Percentiles rank a stretch among this genome's conserved stretches.
Evolutionary conservation across 805 yeast species (phyloP).

Genomic region (Candida corydali): DNA sequence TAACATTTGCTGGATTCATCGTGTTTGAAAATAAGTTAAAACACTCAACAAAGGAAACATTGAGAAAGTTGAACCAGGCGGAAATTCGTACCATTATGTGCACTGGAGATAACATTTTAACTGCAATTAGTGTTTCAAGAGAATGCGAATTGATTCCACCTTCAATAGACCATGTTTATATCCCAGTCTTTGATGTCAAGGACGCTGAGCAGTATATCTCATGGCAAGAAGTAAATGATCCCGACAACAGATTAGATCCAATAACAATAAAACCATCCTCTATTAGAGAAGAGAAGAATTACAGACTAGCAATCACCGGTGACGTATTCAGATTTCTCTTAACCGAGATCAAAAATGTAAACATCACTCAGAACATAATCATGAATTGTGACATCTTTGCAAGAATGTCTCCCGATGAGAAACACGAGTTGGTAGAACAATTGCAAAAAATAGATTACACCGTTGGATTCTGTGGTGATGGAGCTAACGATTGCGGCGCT

Average conservation of each 20-base stretch:
- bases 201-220: slow-evolving; percentile 35
- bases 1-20: slow-evolving; percentile 82
- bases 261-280: slow-evolving; percentile 51
- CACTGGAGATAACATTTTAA: slow-evolving; percentile 93
- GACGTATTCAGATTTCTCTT: slow-evolving; percentile 81
- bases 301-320: slow-evolving; percentile 84
- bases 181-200: slow-evolving; percentile 56
- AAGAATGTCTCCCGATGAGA: slow-evolving; percentile 98
- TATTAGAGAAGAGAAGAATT: slow-evolving; percentile 29
- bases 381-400: slow-evolving; percentile 80
- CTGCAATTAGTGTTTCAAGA: slow-evolving; percentile 89
- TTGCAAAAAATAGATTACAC: slow-evolving; percentile 83
- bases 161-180: slow-evolving; percentile 29
- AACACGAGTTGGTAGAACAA: slow-evolving; percentile 89
- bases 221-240: slow-evolving; percentile 70
- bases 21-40: slow-evolving; percentile 91
- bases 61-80: slow-evolving; percentile 60
- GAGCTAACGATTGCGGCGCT: slow-evolving; percentile 99
- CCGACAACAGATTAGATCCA: slow-evolving; percentile 56
- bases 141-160: slow-evolving; percentile 69
- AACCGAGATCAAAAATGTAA: slow-evolving; percentile 43
- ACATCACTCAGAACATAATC: slow-evolving; percentile 51
- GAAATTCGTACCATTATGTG: slow-evolving; percentile 87
- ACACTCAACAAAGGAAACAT: slow-evolving; percentile 56
- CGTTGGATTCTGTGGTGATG: slow-evolving; percentile 98